These are phyloP conservation scores for Tetracladium marchalianum DNA, from an alignment of 495 filamentous ascomycete genomes.

Conservation along the genomic window DNA sequence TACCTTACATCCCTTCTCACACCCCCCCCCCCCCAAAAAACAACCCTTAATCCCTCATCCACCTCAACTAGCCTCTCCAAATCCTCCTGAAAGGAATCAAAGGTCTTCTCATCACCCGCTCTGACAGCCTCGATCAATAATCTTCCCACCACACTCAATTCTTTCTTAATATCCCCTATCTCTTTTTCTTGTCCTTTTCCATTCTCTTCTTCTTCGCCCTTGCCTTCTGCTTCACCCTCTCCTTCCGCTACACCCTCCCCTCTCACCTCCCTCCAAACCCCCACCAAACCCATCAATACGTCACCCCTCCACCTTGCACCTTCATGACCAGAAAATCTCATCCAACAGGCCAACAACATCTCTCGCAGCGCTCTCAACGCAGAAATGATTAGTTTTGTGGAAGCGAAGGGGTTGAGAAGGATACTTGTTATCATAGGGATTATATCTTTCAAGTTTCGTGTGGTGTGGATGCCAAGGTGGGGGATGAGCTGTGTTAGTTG, in stretches of 20 bases:
- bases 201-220: slow-evolving; percentile 56
- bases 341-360: slow-evolving; percentile 63
- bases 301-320: slow-evolving; percentile 47
- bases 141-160: slow-evolving; percentile 30
- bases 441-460: slow-evolving; percentile 67
- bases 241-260: slow-evolving; percentile 20
- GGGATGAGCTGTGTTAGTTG: slow-evolving; percentile 42
- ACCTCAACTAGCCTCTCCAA: slow-evolving; percentile 29
- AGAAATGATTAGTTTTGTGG: slow-evolving; percentile 41
- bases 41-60: slow-evolving; percentile 27
- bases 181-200: slow-evolving; percentile 4
- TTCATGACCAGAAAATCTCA: slow-evolving; percentile 42
- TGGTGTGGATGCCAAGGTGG: slow-evolving; percentile 56
- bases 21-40: too few species aligned
- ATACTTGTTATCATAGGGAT: slow-evolving; percentile 57
- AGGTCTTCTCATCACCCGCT: slow-evolving; percentile 17
- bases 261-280: slow-evolving; percentile 56
- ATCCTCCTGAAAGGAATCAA: slow-evolving; percentile 16
- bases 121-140: slow-evolving; percentile 2
- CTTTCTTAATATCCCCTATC: slow-evolving; percentile 28
- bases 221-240: slow-evolving; percentile 16
- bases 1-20: too few species aligned
- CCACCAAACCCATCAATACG: slow-evolving; percentile 49
- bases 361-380: slow-evolving; percentile 44
- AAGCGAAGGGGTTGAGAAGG: slow-evolving; percentile 61